Conservation (phyloP, 768 basidiomycete species). For the Amanita exitialis region DNA sequence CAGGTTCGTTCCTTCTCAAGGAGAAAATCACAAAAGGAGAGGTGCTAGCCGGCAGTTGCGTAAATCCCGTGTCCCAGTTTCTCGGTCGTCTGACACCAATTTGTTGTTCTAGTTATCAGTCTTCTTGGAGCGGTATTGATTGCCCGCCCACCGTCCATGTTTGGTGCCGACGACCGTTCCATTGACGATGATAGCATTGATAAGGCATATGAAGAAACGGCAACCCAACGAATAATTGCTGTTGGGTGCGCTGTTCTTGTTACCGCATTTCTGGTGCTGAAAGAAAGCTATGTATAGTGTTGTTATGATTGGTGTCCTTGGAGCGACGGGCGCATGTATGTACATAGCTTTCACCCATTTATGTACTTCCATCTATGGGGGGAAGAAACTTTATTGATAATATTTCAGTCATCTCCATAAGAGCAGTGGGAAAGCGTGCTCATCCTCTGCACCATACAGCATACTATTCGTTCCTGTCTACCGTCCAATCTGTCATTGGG, state of each 20-base stretch:
- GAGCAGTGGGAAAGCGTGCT: constrained; percentile 45
- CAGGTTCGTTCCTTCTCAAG: constrained; percentile 31
- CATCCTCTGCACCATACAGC: constrained; percentile 64
- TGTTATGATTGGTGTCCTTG: constrained; percentile 52
- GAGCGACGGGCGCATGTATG: constrained; percentile 58
- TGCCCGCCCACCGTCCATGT: constrained; percentile 67
- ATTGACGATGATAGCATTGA: too few species aligned
- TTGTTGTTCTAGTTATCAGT: constrained; percentile 39
- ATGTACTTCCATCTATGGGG: too few species aligned
- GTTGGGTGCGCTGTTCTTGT: constrained; percentile 33
- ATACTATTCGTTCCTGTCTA: constrained; percentile 54
- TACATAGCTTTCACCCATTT: neutral
- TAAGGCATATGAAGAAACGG: neutral
- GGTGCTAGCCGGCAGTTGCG: constrained; percentile 33
- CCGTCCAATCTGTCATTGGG: constrained; percentile 27
- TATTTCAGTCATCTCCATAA: constrained; percentile 8
- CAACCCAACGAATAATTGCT: constrained; percentile 39
- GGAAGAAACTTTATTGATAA: too few species aligned
- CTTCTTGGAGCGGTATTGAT: constrained; percentile 74
- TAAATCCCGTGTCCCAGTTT: neutral
- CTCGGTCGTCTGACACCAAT: neutral
- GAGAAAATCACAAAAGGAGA: constrained; percentile 50
- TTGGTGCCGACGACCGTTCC: constrained; percentile 33
- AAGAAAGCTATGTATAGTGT: constrained; percentile 25
- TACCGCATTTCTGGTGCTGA: neutral